Evolutionary conservation across 768 basidiomycete species (phyloP).

Genomic region (Infundibulicybe gibba): DNA sequence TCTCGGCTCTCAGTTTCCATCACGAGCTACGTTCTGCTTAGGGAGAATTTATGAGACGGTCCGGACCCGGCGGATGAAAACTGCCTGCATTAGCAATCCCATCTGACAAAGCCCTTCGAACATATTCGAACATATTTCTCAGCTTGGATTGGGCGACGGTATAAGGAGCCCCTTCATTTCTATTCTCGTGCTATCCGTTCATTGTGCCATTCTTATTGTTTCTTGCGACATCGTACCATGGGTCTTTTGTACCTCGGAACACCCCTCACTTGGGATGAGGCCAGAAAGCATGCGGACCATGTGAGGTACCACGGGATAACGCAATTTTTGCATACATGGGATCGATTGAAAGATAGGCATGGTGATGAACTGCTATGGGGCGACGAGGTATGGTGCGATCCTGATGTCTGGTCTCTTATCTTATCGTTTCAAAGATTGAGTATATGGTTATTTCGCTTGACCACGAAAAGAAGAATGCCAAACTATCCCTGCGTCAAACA

Average conservation of each 20-base stretch:
- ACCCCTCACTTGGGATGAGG: conserved; percentile 88
- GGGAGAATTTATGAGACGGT: no score
- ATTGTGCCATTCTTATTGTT: background rate
- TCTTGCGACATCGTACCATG: conserved; percentile 43
- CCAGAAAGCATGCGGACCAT: conserved; percentile 83
- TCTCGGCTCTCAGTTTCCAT: no score
- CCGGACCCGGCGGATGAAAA: background rate
- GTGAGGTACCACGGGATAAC: conserved; percentile 90
- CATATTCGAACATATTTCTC: conserved; percentile 1
- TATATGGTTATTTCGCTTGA: conserved; percentile 94
- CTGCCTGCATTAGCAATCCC: conserved; percentile 12
- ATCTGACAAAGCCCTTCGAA: conserved; percentile 13
- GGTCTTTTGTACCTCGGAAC: conserved; percentile 92
- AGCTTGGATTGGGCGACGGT: background rate
- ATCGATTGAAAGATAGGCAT: conserved; percentile 82
- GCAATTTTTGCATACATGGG: conserved; percentile 93
- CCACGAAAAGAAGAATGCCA: conserved; percentile 72
- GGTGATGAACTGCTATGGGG: conserved; percentile 97
- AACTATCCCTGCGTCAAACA: conserved; percentile 89
- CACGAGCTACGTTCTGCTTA: no score
- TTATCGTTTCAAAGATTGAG: conserved; percentile 63
- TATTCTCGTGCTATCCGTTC: background rate
- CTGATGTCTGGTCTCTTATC: conserved; percentile 4
- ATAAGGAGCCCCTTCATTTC: background rate
- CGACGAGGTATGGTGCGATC: conserved; percentile 71